phyloP scores from a whole-genome alignment of 805 yeast species.

The Metschnikowia sp. region DNA sequence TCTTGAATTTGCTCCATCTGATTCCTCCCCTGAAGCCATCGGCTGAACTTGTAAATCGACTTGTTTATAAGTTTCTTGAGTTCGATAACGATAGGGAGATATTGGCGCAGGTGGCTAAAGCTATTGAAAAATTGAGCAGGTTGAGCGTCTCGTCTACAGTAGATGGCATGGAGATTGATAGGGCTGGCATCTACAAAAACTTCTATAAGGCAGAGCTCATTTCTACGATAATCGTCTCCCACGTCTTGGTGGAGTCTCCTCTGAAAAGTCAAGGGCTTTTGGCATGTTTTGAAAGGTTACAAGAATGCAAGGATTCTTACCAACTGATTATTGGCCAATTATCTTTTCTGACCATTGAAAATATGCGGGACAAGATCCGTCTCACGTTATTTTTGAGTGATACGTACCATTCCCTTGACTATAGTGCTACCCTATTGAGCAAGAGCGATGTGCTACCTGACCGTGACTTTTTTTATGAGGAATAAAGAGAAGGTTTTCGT shows the following conservation, averaged over 20 bases:
- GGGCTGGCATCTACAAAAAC: conserved; percentile 14
- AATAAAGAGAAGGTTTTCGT: background rate
- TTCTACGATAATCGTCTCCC: background rate
- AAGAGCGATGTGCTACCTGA: conserved; percentile 20
- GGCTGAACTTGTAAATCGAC: background rate
- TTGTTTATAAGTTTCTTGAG: conserved; percentile 3
- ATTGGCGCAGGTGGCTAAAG: background rate
- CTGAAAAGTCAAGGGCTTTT: conserved; percentile 6
- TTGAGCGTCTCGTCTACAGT: conserved; percentile 1
- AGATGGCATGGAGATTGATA: conserved; percentile 1
- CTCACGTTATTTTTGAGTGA: conserved; percentile 23
- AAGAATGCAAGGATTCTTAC: conserved; percentile 16
- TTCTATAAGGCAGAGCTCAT: conserved; percentile 19
- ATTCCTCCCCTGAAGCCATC: background rate
- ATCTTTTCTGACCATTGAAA: conserved; percentile 10
- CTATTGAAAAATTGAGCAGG: background rate
- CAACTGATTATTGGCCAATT: conserved; percentile 22
- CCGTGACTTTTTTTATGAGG: conserved; percentile 23
- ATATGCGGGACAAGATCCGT: conserved; percentile 18
- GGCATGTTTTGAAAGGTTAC: conserved; percentile 9
- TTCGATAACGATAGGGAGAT: background rate
- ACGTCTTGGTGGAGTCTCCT: background rate
- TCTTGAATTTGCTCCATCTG: conserved; percentile 9
- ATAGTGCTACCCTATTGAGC: conserved; percentile 20
- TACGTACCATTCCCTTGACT: conserved; percentile 22